Percentiles rank a stretch among this genome's conserved stretches.
phyloP scores from a whole-genome alignment of 129 eudicot species.

The Helianthus annuus region DNA sequence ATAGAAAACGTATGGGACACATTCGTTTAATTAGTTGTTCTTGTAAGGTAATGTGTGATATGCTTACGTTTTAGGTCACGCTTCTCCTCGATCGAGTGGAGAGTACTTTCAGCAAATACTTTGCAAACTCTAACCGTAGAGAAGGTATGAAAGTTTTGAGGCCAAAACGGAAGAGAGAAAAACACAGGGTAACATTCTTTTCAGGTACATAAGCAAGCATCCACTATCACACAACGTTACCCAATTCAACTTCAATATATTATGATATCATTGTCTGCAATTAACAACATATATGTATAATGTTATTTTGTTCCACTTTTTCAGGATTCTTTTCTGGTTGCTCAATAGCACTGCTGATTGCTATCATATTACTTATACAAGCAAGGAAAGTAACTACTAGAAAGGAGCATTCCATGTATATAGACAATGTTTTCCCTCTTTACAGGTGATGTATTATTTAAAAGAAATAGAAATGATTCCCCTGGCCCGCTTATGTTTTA shows the following conservation, averaged over 20 bases:
- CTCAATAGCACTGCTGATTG: slow-evolving; percentile 63
- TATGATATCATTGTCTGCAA: neutral
- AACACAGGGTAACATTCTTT: slow-evolving; percentile 69
- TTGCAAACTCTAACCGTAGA: slow-evolving; percentile 62
- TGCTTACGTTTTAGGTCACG: slow-evolving; percentile 46
- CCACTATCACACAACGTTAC: slow-evolving; percentile 8
- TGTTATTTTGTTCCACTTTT: slow-evolving; percentile 13
- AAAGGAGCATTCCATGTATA: slow-evolving; percentile 44
- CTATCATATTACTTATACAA: slow-evolving; percentile 55
- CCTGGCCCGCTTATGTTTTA: slow-evolving; percentile 9
- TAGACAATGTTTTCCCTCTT: slow-evolving; percentile 70
- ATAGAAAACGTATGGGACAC: neutral
- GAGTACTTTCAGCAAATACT: slow-evolving; percentile 59
- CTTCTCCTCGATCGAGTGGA: slow-evolving; percentile 67
- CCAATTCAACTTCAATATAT: slow-evolving; percentile 7
- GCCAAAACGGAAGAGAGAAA: slow-evolving; percentile 60
- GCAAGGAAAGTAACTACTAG: slow-evolving; percentile 48
- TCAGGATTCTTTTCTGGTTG: slow-evolving; percentile 86
- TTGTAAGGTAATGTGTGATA: slow-evolving; percentile 3
- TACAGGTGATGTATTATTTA: slow-evolving; percentile 51
- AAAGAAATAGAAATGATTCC: slow-evolving; percentile 11
- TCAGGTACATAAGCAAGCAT: slow-evolving; percentile 48
- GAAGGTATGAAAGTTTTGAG: slow-evolving; percentile 78
- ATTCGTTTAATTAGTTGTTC: neutral
- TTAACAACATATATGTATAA: neutral